Conservation (phyloP, 495 filamentous ascomycete genomes). For the Hyaloscypha hepaticicola region DNA sequence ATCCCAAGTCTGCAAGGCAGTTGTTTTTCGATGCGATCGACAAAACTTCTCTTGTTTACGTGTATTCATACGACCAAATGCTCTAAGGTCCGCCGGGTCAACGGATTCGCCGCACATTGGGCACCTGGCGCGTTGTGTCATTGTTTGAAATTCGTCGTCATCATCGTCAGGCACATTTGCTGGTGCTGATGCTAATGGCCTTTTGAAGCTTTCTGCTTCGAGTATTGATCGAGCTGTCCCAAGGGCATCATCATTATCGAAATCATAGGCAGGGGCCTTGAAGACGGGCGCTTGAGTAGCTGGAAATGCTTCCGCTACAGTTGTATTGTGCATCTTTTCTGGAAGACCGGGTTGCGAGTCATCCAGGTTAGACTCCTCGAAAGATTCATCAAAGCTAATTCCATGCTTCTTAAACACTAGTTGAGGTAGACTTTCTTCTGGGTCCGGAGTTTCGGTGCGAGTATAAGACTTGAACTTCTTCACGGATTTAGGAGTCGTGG, state of each 20-base stretch:
- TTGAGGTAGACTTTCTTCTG: neutral
- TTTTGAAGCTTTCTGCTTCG: neutral
- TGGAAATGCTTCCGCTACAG: neutral
- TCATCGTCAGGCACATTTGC: constrained; percentile 16
- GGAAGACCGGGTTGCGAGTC: neutral
- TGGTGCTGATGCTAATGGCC: neutral
- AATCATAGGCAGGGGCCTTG: constrained; percentile 2
- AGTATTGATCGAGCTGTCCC: neutral
- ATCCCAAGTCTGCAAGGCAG: constrained; percentile 60
- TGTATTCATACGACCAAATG: constrained; percentile 52
- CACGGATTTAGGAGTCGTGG: neutral
- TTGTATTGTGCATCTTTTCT: neutral
- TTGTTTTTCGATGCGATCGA: constrained; percentile 58
- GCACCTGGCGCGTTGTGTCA: constrained; percentile 41
- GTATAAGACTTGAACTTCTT: neutral
- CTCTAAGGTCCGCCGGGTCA: constrained; percentile 45
- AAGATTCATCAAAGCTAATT: neutral
- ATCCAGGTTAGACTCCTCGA: neutral
- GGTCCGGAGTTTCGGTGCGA: neutral
- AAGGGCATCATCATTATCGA: constrained; percentile 5
- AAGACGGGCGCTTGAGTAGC: constrained; percentile 6
- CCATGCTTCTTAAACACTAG: neutral
- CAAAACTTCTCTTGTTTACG: constrained; percentile 70
- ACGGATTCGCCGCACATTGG: constrained; percentile 69
- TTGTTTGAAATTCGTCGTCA: constrained; percentile 26